phyloP scores from a whole-genome alignment of 164 flowering plant species.

The Vitis cinerea region DNA sequence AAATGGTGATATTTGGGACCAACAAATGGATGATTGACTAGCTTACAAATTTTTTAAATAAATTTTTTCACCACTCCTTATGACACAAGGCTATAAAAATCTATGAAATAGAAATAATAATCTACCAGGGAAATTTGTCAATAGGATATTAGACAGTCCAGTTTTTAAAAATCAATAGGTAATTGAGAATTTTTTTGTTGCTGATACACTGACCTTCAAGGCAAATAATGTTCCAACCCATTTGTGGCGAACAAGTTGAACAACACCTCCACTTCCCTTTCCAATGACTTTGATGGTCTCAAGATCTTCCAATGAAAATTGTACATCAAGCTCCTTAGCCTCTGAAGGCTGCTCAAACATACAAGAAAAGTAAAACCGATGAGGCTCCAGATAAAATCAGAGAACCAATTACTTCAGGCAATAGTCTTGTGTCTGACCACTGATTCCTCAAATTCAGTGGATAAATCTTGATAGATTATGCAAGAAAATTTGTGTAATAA shows the following conservation, averaged over 20 bases:
- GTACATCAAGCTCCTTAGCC: conserved; percentile 66
- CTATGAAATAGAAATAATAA: no score
- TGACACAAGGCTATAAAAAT: no score
- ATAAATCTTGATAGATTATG: not conserved
- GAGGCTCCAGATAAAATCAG: not conserved
- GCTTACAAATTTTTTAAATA: no score
- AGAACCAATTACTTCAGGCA: not conserved
- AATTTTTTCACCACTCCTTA: no score
- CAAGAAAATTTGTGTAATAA: not conserved
- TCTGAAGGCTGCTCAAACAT: conserved; percentile 57
- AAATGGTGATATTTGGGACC: no score
- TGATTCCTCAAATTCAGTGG: no score
- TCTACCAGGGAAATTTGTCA: no score
- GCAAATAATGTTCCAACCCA: conserved; percentile 83
- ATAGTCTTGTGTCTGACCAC: no score
- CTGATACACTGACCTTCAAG: conserved; percentile 50
- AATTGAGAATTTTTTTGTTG: not conserved
- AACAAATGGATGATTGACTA: no score
- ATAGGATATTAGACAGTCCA: no score
- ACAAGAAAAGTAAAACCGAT: conserved; percentile 7
- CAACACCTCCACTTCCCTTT: conserved; percentile 97
- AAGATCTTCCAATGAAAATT: conserved; percentile 82
- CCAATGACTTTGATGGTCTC: conserved; percentile 97
- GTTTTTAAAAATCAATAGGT: not conserved
- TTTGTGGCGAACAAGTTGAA: conserved; percentile 98